Percentiles rank a stretch among this genome's conserved stretches.
phyloP scores from a whole-genome alignment of 2,329 filamentous ascomycete species.

The Orbilia brochopaga region DNA sequence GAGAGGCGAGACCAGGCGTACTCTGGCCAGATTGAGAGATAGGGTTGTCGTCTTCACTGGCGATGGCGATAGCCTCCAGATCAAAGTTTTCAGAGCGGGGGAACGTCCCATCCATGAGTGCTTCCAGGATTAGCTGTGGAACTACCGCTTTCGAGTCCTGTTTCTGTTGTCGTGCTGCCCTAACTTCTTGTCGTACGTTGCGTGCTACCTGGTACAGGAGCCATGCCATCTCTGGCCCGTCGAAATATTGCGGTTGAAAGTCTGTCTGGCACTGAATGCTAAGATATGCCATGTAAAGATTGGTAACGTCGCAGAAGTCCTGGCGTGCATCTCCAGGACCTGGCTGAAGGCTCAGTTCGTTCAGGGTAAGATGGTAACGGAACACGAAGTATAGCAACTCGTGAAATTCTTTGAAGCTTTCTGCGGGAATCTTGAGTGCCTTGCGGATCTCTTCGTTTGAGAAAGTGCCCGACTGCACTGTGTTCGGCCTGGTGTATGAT shows the following conservation, averaged over 20 bases:
- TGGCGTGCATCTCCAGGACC: not conserved
- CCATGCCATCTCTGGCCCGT: conserved; percentile 15
- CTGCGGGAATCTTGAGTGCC: not conserved
- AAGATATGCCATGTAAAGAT: not conserved
- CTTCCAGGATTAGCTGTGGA: not conserved
- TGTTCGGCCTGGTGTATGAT: too few relatives aligned
- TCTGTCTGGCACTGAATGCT: not conserved
- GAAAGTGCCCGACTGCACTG: not conserved
- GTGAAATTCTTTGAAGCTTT: conserved; percentile 7
- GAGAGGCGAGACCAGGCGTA: too few relatives aligned
- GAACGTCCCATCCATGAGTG: not conserved
- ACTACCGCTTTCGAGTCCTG: not conserved
- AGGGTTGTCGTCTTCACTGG: too few relatives aligned
- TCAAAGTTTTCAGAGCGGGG: conserved; percentile 10
- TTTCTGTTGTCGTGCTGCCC: too few relatives aligned
- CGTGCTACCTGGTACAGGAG: too few relatives aligned
- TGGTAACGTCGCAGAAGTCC: conserved; percentile 20
- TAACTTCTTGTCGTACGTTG: too few relatives aligned
- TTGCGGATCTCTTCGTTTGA: conserved; percentile 5
- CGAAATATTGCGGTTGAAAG: not conserved
- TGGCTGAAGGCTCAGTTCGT: not conserved
- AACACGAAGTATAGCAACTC: conserved; percentile 10
- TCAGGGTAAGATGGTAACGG: not conserved
- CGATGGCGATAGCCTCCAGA: not conserved
- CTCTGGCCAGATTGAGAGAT: too few relatives aligned